phyloP scores from a whole-genome alignment of 768 basidiomycete species.

The Hypholoma sublateritium region DNA sequence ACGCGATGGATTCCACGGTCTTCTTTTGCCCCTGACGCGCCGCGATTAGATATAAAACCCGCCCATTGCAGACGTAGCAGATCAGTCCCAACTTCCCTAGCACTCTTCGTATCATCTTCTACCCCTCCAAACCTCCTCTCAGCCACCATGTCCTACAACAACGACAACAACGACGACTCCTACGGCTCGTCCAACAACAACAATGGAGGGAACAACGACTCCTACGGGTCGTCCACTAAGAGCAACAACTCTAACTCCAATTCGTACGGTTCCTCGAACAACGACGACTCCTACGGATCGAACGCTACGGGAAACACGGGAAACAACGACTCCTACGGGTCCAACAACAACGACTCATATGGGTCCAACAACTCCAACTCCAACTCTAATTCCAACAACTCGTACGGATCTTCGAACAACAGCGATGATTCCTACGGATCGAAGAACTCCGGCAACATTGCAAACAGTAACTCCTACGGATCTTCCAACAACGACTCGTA shows the following conservation, averaged over 20 bases:
- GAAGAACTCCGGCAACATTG: slow-evolving; percentile 8
- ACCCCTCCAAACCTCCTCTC: not conserved
- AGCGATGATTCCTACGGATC: slow-evolving; percentile 10
- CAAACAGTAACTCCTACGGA: slow-evolving; percentile 17
- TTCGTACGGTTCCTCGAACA: slow-evolving; percentile 9
- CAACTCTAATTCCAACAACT: slow-evolving; percentile 13
- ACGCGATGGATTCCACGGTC: not conserved
- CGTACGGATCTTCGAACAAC: slow-evolving; percentile 9
- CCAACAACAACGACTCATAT: slow-evolving; percentile 19
- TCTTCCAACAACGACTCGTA: slow-evolving; percentile 18
- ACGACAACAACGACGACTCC: slow-evolving; percentile 15
- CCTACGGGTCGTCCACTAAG: slow-evolving; percentile 9
- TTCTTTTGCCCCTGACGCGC: not conserved
- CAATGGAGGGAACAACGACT: slow-evolving; percentile 15
- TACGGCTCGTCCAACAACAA: not conserved
- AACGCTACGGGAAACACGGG: no score
- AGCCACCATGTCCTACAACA: slow-evolving; percentile 23
- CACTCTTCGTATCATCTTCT: not conserved
- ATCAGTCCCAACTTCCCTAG: not conserved
- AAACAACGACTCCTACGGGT: slow-evolving; percentile 17
- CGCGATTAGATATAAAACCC: slow-evolving; percentile 7
- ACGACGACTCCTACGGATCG: slow-evolving; percentile 20
- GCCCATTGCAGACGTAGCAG: not conserved
- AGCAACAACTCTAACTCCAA: slow-evolving; percentile 3
- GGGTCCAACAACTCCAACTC: slow-evolving; percentile 16